These are phyloP conservation scores for Simmondsia chinensis DNA, from an alignment of 148 eudicot genomes.

Conservation along the genomic window DNA sequence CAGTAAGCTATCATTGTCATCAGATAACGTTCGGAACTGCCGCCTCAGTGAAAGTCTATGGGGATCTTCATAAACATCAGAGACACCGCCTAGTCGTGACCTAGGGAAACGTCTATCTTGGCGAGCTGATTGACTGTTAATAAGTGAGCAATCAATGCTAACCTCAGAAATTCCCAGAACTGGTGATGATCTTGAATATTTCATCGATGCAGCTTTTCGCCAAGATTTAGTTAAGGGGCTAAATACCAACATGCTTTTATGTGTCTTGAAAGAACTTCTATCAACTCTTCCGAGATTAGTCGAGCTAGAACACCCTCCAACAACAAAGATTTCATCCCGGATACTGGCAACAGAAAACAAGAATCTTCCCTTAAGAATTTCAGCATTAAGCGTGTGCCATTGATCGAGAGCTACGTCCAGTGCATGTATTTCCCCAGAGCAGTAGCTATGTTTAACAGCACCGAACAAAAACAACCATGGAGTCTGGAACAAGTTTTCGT, in stretches of 20 bases:
- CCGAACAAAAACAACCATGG: slow-evolving; percentile 86
- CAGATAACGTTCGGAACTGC: slow-evolving; percentile 47
- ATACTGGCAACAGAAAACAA: slow-evolving; percentile 73
- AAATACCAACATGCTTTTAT: slow-evolving; percentile 71
- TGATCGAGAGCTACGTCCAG: slow-evolving; percentile 60
- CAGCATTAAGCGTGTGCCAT: slow-evolving; percentile 68
- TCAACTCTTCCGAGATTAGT: too few relatives aligned
- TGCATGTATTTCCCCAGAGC: slow-evolving; percentile 88
- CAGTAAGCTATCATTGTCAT: slow-evolving; percentile 37
- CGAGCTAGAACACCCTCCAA: slow-evolving; percentile 96
- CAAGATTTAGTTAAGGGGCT: slow-evolving; percentile 64
- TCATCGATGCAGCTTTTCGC: slow-evolving; percentile 82
- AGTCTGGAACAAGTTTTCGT: slow-evolving; percentile 54
- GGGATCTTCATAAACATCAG: slow-evolving; percentile 94
- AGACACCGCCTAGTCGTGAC: slow-evolving; percentile 69
- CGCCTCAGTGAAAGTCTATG: slow-evolving; percentile 88
- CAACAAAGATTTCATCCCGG: slow-evolving; percentile 60
- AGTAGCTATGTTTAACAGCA: slow-evolving; percentile 68
- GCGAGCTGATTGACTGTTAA: slow-evolving; percentile 45
- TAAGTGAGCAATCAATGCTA: slow-evolving; percentile 34
- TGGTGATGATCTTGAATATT: slow-evolving; percentile 73
- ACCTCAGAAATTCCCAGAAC: slow-evolving; percentile 72
- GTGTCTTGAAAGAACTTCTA: slow-evolving; percentile 80
- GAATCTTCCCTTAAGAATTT: slow-evolving; percentile 74
- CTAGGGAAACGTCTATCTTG: too few relatives aligned